Evolutionary conservation across 345 rosid species (phyloP), one percentile per base, ranked within the genome.

Genomic region (Euphorbia peplus): DNA sequence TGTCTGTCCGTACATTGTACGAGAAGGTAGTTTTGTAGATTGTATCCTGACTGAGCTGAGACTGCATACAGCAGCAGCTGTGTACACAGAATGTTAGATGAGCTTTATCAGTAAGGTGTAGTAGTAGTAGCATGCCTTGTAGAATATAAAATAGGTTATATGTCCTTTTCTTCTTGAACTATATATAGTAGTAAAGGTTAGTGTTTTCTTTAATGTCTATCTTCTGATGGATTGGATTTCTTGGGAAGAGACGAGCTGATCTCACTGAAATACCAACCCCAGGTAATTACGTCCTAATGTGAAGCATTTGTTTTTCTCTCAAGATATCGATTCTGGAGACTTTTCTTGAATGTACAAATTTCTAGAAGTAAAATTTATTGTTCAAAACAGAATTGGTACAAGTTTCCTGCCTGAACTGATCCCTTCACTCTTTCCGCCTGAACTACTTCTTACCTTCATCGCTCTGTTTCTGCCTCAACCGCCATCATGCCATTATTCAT

Each of bases 1-100:
- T 53, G 28, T 21, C 57, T n/a, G 10, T 19, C 9, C 2, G 10
- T 19, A 2, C 3, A n/a, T 28, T 28, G 14, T 4, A 28, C 11
- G 67, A 15, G 67, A 11, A 13, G 22, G n/a, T 26, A 54, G 53
- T 41, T 4, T 14, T 63, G 26, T 63, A 29, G 55, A 71, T 25
- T 42, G 42, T 29, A 42, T 19, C 14, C 6, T 32, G 37, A 32
- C 37, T 2, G 37, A 32, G 37, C 14, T 19, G 29, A 2, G 13
- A 26, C 28, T 4, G 60, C 60, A 32, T 50, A 50, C 1, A 5
- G 44, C 1, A 5, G 44, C 11, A 30, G 18, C 42, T 39, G 6
- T 44, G 50, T 44, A 12, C 14, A 42, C 24, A 12, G 2, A 65
- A 35, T 51, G 32, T 3, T 16, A 21, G 64, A 60, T 22, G 50